Evolutionary conservation across 2,329 filamentous ascomycete species (phyloP), one percentile per base, ranked within the genome.

Genomic region (Fusarium nisikadoi): DNA sequence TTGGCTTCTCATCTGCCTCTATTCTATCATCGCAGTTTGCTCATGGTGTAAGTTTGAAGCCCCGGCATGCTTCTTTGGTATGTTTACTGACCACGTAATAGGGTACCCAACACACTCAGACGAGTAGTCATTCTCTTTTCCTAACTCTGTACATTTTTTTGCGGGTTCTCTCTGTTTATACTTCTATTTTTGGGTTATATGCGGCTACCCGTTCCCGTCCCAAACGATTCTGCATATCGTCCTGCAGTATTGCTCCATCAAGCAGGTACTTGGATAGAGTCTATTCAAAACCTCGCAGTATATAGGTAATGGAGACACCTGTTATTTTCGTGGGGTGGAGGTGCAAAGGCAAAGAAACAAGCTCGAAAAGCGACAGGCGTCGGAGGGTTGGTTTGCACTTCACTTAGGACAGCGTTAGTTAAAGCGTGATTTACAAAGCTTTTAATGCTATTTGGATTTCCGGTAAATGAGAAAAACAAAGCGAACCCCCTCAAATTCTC

Each of bases 1-100:
- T 6, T 89, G 90, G 67, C 82, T 95, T 64, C 81, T 96, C 38
- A 92, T 94, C 57, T 93, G 92, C 42, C 86, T 94, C 7, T 96
- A 96, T 77, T 84, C 92, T 43, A 96, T 96, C 59, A 95, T 96
- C 77, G 93, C 92, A 16, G 84, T 89, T 16, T 91, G 88, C 75
- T 84, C 87, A n/a, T 89, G 86, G 83, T 89, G 87, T 89, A 86
- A 84, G 87, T 86, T 50, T 14, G 8, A 13, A 7, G 47, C 43
- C 33, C 49, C 46, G 25, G 5, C 8, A 19, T 7, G 27, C 41
- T 45, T 23, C 23, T 61, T n/a, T 50, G 39, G 6, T 27, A 31
- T 29, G 13, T 39, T 41, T 68, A 35, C 70, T 73, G 25, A 73
- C 47, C 20, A 57, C 10, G n/a, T 36, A 17, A 53, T 17, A 76